Conservation (phyloP, 2,329 filamentous ascomycete species). For the Biscogniauxia marginata region DNA sequence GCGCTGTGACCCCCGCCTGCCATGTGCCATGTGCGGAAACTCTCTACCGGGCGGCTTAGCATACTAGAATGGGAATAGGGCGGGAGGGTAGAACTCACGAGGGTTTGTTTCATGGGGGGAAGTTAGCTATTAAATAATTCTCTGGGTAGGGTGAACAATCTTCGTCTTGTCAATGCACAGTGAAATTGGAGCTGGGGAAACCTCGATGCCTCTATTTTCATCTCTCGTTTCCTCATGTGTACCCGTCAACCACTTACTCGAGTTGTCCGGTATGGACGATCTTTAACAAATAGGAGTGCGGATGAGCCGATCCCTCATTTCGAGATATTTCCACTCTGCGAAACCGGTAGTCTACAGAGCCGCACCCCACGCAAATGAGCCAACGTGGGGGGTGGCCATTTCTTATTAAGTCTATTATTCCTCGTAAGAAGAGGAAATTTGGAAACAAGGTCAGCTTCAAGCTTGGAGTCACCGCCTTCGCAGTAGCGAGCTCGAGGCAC, state of each 20-base stretch:
- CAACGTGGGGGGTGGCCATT: background rate
- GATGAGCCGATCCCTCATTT: background rate
- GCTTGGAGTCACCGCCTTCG: no score
- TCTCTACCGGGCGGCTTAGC: background rate
- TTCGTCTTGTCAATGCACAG: background rate
- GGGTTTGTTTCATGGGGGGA: background rate
- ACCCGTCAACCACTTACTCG: no score
- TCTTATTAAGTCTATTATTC: background rate
- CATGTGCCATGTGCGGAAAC: background rate
- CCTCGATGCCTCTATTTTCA: no score
- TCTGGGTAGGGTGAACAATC: background rate
- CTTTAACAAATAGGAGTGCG: background rate
- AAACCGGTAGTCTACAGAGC: background rate
- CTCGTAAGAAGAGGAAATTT: background rate
- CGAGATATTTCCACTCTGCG: background rate
- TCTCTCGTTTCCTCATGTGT: no score
- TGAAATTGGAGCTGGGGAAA: no score
- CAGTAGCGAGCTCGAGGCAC: no score
- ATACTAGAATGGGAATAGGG: background rate
- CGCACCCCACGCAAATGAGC: background rate
- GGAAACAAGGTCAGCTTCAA: no score
- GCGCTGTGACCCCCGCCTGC: background rate
- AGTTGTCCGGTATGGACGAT: background rate
- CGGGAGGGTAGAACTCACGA: background rate
- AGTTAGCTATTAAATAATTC: background rate